Evolutionary conservation across 2,329 filamentous ascomycete genomes (phyloP).

Genomic region (Diaporthe vaccinii): DNA sequence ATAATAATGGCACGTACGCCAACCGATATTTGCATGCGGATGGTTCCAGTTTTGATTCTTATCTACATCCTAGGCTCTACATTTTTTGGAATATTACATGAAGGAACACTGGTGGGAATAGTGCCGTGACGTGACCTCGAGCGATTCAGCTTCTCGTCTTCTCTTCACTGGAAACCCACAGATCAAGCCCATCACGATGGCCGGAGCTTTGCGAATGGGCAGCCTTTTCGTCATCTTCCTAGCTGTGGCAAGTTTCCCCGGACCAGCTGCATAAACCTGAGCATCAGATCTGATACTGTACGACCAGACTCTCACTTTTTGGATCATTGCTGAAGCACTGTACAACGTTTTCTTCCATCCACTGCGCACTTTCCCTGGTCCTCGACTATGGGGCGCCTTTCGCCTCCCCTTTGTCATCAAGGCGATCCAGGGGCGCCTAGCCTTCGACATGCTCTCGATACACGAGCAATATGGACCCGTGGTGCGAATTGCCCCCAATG

Average conservation of each 20-base stretch:
- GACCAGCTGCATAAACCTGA: neutral
- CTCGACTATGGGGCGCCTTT: constrained; percentile 27
- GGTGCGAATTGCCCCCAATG: constrained; percentile 55
- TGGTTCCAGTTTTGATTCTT: neutral
- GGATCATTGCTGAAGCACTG: constrained; percentile 1
- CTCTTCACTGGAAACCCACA: neutral
- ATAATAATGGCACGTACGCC: neutral
- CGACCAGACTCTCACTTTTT: neutral
- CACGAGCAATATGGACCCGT: constrained; percentile 55
- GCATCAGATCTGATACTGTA: neutral
- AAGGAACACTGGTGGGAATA: neutral
- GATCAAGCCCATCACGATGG: neutral
- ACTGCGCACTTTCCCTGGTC: constrained; percentile 28
- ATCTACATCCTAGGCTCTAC: neutral
- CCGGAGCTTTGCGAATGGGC: neutral
- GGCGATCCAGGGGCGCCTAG: constrained; percentile 32
- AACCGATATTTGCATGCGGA: neutral
- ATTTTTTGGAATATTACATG: neutral
- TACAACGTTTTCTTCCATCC: constrained; percentile 36
- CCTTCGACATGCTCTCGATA: constrained; percentile 42
- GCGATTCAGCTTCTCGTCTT: neutral
- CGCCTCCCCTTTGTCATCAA: constrained; percentile 28
- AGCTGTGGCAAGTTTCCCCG: neutral
- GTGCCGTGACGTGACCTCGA: neutral
- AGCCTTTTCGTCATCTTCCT: neutral